Base-by-base conservation (phyloP, 2,329 filamentous ascomycete genomes). In the Epichloe uncinata region DNA sequence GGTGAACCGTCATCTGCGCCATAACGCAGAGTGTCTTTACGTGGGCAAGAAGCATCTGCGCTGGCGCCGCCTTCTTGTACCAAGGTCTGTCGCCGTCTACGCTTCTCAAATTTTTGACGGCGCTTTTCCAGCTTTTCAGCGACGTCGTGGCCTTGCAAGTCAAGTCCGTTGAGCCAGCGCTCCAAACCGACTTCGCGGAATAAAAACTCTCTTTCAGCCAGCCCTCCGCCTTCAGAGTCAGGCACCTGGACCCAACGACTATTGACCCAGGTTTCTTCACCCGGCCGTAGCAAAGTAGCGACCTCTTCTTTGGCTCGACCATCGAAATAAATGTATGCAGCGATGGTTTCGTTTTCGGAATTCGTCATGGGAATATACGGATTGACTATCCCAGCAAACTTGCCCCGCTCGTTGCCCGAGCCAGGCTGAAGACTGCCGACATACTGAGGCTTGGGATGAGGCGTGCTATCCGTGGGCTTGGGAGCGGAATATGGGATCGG, bases 191-290 rank as follows among this genome's bases (percentile, higher is more conserved):
- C 93, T 66, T 98, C 93, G 50, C 91, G 86, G 69, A 98, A 98
- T 56, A 98, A 72, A 59, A 98, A 98, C 64, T 98, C 93, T 56
- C 93, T 82, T 72, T 98, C 93, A 33, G 93, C 93, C 43, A 98
- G 78, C 41, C 93, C 93, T 46, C 93, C 93, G 34, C 91, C 91
- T 68, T 97, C 91, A 22, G 84, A 81, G 30, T 90, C 84, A 3
- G 91, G 88, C 6, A 98, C 82, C 63, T 94, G 91, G 46, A 98
- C 93, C 93, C 93, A 98, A 59, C 93, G 78, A 50, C 89, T 96
- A 63, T 97, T 98, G 22, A 98, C 94, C 93, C 93, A 98, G 2
- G 93, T 98, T 69, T 98, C 93, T 64, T 97, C 93, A 22, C 93
- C 91, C 12, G 90, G 85, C 50, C 93, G 78, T 48, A 98, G 73